These are phyloP conservation scores for Vaccinium myrtillus DNA, from an alignment of 148 eudicot genomes.

Conservation along the genomic window DNA sequence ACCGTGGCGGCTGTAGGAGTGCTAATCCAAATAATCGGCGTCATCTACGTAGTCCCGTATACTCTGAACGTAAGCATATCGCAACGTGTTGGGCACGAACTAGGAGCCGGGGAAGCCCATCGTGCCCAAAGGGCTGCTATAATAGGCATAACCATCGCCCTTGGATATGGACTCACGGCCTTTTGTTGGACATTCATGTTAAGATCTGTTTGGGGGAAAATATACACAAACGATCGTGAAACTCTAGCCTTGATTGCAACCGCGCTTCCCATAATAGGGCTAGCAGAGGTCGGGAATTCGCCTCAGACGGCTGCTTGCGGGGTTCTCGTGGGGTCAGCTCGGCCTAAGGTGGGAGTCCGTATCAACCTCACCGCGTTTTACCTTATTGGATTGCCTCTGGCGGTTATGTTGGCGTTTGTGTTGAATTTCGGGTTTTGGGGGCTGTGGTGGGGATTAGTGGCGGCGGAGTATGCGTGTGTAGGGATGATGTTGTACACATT, in stretches of 20 bases:
- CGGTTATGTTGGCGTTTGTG: conserved; percentile 51
- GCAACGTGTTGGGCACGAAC: conserved; percentile 70
- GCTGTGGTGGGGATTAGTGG: conserved; percentile 73
- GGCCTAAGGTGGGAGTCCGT: conserved; percentile 61
- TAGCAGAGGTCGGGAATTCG: conserved; percentile 79
- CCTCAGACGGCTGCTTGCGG: conserved; percentile 91
- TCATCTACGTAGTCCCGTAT: conserved; percentile 63
- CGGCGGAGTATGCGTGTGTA: conserved; percentile 59
- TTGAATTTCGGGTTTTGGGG: conserved; percentile 62
- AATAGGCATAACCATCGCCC: conserved; percentile 42
- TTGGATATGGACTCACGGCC: conserved; percentile 44
- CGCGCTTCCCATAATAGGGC: conserved; percentile 65
- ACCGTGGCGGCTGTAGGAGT: conserved; percentile 83
- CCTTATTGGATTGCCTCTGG: conserved; percentile 69
- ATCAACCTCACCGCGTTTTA: conserved; percentile 74
- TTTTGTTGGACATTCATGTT: conserved; percentile 38
- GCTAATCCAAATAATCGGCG: conserved; percentile 75
- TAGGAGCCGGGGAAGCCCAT: conserved; percentile 63
- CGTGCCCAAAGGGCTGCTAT: conserved; percentile 56
- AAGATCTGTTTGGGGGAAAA: conserved; percentile 61
- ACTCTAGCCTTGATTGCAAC: conserved; percentile 42
- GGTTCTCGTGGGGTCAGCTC: conserved; percentile 70
- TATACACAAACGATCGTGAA: conserved; percentile 58
- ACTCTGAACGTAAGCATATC: conserved; percentile 65
- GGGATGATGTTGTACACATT: conserved; percentile 61